Evolutionary conservation across 345 rosid genomes (phyloP), one percentile per base, ranked within the genome.

Genomic region (Erucastrum elatum): DNA sequence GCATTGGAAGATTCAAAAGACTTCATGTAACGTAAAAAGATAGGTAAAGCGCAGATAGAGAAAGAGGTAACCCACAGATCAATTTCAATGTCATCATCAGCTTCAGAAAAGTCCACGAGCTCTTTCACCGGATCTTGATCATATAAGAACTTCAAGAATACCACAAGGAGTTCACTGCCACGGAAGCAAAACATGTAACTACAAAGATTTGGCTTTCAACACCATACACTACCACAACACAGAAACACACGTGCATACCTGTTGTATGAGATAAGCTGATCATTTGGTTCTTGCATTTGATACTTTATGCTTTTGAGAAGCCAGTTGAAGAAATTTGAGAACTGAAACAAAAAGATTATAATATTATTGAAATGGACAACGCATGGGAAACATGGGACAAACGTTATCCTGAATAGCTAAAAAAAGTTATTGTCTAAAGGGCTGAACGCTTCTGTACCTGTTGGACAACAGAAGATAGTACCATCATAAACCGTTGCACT

Each of bases 241-340:
- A 25, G 26, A 80, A 75, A 66, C 63, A 78, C 25, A 59, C 13
- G 31, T 34, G 46, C 86, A 80, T 77, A 92, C 97, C 95, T 87
- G 83, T 91, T 91, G 85, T 84, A 88, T 68, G 87, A 84, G 21
- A 78, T 84, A 85, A 86, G 89, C 86, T 90, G 97, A 84, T 94
- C 98, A 65, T 86, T 89, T 79, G 96, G 94, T 82, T 94, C 97
- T 85, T 88, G 91, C 95, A 88, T 92, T 49, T 88, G 87, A 74
- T 84, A 84, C 82, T 94, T 92, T 84, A 92, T 88, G 81, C 94
- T 87, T 80, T 88, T 92, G 80, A 90, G 87, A 61, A 94, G 92
- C 97, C 97, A 94, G 81, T 82, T 88, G 82, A 92, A 94, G 87
- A 94, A 94, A 83, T 92, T 94, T 78, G 95, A 87, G 80, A 89